These are phyloP conservation scores for Ambrosiella xylebori DNA, from an alignment of 2,329 filamentous ascomycete species.

Conservation along the genomic window DNA sequence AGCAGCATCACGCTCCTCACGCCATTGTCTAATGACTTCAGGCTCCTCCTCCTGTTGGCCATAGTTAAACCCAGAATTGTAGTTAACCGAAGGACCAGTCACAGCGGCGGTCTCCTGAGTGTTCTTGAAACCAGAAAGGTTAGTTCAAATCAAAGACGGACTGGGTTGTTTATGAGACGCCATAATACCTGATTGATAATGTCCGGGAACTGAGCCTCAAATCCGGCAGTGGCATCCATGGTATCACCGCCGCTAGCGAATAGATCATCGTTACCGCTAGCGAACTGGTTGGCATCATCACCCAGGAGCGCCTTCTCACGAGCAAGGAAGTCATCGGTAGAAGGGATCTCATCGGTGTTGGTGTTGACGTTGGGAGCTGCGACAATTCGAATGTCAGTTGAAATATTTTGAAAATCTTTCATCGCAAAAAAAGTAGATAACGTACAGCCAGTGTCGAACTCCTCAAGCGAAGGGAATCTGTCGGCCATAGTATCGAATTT, in stretches of 20 bases:
- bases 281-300: slow-evolving; percentile 84
- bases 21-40: slow-evolving; percentile 81
- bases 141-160: neutral
- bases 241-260: slow-evolving; percentile 40
- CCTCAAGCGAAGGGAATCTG: slow-evolving; percentile 62
- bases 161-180: neutral
- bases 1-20: slow-evolving; percentile 68
- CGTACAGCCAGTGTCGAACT: slow-evolving; percentile 52
- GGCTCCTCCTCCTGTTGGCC: slow-evolving; percentile 58
- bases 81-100: slow-evolving; percentile 48
- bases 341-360: slow-evolving; percentile 35
- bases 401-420: neutral
- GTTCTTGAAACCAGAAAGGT: slow-evolving; percentile 27
- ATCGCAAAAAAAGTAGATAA: neutral
- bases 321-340: slow-evolving; percentile 70
- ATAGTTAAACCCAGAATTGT: slow-evolving; percentile 43
- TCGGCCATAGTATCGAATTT: slow-evolving; percentile 42
- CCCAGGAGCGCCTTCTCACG: slow-evolving; percentile 82
- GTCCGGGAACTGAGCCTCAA: slow-evolving; percentile 83
- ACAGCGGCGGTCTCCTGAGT: slow-evolving; percentile 64
- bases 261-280: slow-evolving; percentile 49
- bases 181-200: slow-evolving; percentile 52
- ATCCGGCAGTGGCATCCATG: slow-evolving; percentile 58
- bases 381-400: neutral
- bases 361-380: slow-evolving; percentile 48